Conservation (phyloP, 495 filamentous ascomycete genomes). For the Cetradonia linearis region DNA sequence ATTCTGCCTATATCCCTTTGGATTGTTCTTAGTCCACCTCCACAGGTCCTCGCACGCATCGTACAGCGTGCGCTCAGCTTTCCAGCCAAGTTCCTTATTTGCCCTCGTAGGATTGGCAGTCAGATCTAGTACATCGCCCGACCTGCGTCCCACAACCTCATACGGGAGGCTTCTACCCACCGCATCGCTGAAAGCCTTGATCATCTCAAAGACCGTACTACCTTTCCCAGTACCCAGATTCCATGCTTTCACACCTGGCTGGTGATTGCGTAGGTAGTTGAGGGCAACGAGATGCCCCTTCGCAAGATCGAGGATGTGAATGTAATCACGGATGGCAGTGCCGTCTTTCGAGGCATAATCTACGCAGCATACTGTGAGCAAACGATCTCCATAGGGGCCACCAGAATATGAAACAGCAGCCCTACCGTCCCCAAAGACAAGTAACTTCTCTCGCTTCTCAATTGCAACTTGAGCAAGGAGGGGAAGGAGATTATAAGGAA, state of each 20-base stretch:
- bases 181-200: slow-evolving; percentile 81
- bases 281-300: slow-evolving; percentile 83
- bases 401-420: slow-evolving; percentile 21
- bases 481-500: slow-evolving; percentile 92
- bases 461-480: slow-evolving; percentile 91
- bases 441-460: slow-evolving; percentile 85
- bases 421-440: slow-evolving; percentile 90
- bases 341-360: slow-evolving; percentile 86
- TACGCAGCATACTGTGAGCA: slow-evolving; percentile 32
- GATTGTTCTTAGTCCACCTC: slow-evolving; percentile 94
- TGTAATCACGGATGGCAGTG: slow-evolving; percentile 68
- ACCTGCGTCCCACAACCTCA: slow-evolving; percentile 70
- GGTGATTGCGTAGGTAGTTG: slow-evolving; percentile 78
- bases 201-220: slow-evolving; percentile 93
- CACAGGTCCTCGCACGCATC: slow-evolving; percentile 89
- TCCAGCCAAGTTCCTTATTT: slow-evolving; percentile 84
- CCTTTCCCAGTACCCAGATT: slow-evolving; percentile 94
- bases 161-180: slow-evolving; percentile 81
- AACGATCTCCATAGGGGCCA: slow-evolving; percentile 18
- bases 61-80: slow-evolving; percentile 80
- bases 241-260: slow-evolving; percentile 92
- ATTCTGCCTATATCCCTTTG: slow-evolving; percentile 82
- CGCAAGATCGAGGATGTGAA: slow-evolving; percentile 84
- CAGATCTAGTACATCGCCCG: slow-evolving; percentile 87
- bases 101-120: slow-evolving; percentile 84